Evolutionary conservation across 805 yeast species (phyloP).

Genomic region (Metschnikowia cerradonensis): DNA sequence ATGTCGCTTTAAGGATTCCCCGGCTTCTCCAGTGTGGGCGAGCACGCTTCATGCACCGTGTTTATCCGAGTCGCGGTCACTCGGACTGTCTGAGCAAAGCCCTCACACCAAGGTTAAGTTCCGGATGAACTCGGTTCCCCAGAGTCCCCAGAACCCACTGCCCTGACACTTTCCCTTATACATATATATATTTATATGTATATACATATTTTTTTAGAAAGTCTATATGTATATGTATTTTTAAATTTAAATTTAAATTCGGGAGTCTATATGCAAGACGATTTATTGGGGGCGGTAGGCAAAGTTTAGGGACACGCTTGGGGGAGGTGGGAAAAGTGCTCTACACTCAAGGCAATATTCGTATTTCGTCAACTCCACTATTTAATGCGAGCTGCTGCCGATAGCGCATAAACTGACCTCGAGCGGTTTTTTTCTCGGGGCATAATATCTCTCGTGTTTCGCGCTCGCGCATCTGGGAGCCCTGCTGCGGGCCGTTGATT

Average conservation of each 20-base stretch:
- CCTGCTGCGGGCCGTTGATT: neutral
- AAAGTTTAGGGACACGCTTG: too few relatives aligned
- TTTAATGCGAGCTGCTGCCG: neutral
- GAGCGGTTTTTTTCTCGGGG: slow-evolving; percentile 3
- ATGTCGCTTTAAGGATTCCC: neutral
- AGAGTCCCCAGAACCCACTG: neutral
- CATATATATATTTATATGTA: too few relatives aligned
- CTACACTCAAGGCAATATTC: neutral
- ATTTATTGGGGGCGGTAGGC: too few relatives aligned
- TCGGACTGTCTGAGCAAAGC: neutral
- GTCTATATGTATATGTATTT: too few relatives aligned
- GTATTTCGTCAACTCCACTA: neutral
- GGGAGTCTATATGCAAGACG: too few relatives aligned
- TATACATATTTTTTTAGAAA: too few relatives aligned
- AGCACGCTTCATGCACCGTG: neutral
- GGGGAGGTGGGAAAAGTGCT: too few relatives aligned
- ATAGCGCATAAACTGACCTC: neutral
- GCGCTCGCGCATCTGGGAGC: slow-evolving; percentile 1
- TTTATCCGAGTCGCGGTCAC: slow-evolving; percentile 4
- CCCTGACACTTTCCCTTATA: too few relatives aligned
- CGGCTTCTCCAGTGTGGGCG: neutral
- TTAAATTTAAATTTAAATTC: too few relatives aligned
- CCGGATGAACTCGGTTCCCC: neutral
- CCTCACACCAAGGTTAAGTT: neutral
- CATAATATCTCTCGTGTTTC: neutral